Evolutionary conservation across 176 grass and related monocot species (phyloP).

Genomic region (Pontederia paniculata): DNA sequence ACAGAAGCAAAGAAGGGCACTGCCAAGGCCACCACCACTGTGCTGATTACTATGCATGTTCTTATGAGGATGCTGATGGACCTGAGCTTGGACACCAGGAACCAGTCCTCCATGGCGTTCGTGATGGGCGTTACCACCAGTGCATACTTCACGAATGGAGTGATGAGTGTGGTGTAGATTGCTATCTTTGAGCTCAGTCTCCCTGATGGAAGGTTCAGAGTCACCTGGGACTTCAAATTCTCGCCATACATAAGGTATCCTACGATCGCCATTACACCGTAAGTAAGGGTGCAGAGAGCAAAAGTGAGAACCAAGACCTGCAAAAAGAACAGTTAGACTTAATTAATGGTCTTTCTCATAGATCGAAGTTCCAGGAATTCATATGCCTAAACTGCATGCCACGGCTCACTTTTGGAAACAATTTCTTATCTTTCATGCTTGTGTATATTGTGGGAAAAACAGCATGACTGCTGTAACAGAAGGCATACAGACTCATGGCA

Average conservation of each 20-base stretch:
- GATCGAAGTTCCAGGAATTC: too few relatives aligned
- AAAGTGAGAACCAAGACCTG: slow-evolving; percentile 67
- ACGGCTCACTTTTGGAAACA: slow-evolving; percentile 55
- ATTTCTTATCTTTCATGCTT: slow-evolving; percentile 48
- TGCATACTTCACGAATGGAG: slow-evolving; percentile 63
- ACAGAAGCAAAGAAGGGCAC: slow-evolving; percentile 56
- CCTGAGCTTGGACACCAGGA: slow-evolving; percentile 31
- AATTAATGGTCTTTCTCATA: too few relatives aligned
- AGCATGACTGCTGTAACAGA: slow-evolving; percentile 87
- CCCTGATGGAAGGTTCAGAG: slow-evolving; percentile 50
- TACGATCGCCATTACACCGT: slow-evolving; percentile 45
- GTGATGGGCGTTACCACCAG: slow-evolving; percentile 32
- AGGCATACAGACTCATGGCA: slow-evolving; percentile 69
- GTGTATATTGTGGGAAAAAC: slow-evolving; percentile 85
- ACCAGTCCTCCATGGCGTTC: slow-evolving; percentile 52
- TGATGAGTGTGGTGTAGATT: slow-evolving; percentile 76
- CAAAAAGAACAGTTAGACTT: neutral
- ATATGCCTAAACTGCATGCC: too few relatives aligned
- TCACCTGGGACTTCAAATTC: slow-evolving; percentile 57
- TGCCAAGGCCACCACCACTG: slow-evolving; percentile 26
- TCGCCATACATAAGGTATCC: slow-evolving; percentile 85
- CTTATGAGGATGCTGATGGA: slow-evolving; percentile 17
- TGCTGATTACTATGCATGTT: slow-evolving; percentile 35
- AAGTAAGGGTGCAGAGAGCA: slow-evolving; percentile 46
- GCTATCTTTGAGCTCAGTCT: slow-evolving; percentile 44